These are phyloP conservation scores for Penicillium salamii DNA, from an alignment of 495 filamentous ascomycete species.

Conservation along the genomic window DNA sequence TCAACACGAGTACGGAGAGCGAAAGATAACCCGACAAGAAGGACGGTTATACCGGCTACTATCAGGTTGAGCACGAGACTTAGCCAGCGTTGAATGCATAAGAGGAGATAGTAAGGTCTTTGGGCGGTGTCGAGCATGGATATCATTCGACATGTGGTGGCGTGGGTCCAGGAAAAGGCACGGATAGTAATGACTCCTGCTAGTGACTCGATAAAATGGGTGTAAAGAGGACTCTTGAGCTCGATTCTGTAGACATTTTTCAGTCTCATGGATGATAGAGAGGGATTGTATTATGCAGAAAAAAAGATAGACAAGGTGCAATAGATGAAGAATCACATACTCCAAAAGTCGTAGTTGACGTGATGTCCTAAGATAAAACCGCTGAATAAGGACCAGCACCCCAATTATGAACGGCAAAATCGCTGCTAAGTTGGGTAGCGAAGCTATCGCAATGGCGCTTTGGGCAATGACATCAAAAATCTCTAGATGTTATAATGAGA, in stretches of 20 bases:
- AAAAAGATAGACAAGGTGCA: too few species aligned
- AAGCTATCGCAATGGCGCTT: constrained; percentile 16
- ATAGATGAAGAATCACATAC: too few species aligned
- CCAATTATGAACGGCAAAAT: constrained; percentile 21
- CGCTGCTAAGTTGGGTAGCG: constrained; percentile 32
- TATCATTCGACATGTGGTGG: constrained; percentile 9
- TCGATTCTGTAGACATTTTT: constrained; percentile 25
- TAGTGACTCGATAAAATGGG: constrained; percentile 41
- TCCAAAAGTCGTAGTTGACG: constrained; percentile 79
- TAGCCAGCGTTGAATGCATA: constrained; percentile 42
- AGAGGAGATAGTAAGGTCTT: constrained; percentile 40
- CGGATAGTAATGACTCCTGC: constrained; percentile 38
- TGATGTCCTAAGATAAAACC: constrained; percentile 82
- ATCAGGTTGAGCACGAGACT: constrained; percentile 24
- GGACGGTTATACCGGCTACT: constrained; percentile 21
- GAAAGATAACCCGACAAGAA: constrained; percentile 19
- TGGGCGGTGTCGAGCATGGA: constrained; percentile 33
- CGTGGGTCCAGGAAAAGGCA: constrained; percentile 35
- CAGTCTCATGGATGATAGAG: too few species aligned
- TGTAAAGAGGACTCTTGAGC: constrained; percentile 40
- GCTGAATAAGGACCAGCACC: constrained; percentile 60
- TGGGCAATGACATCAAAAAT: constrained; percentile 21
- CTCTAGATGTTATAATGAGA: constrained; percentile 5
- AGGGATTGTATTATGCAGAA: too few species aligned
- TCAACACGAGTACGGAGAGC: constrained; percentile 15